Conservation (phyloP, 208 protist species). For the Willaertia magna region DNA sequence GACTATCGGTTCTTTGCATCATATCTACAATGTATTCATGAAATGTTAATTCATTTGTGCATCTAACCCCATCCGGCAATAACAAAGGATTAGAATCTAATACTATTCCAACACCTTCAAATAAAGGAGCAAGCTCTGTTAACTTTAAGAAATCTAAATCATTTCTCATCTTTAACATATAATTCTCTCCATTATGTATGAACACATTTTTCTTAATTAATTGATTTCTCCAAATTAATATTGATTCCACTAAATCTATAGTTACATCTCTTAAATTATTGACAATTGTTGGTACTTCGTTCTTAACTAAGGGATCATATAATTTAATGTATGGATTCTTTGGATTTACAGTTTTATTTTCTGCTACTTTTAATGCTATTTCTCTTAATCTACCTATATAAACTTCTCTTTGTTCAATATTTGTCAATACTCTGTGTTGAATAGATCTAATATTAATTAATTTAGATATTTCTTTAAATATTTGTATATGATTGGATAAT, state of each 20-base stretch:
- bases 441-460: neutral
- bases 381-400: neutral
- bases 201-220: neutral
- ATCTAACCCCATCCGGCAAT: neutral
- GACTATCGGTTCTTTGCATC: neutral
- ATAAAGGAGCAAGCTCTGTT: neutral
- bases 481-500: neutral
- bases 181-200: neutral
- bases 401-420: neutral
- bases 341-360: no score
- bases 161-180: neutral
- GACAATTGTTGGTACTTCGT: neutral
- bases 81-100: neutral
- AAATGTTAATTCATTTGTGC: neutral
- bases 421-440: neutral
- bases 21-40: neutral
- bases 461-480: neutral
- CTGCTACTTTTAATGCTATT: neutral
- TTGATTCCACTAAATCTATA: neutral
- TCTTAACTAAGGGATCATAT: neutral
- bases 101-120: neutral
- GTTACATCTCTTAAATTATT: neutral
- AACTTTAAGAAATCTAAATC: conserved; percentile 3
- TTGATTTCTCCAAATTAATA: neutral
- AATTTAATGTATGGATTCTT: neutral